These are phyloP conservation scores for Erysiphe pulchra DNA, from an alignment of 2,329 filamentous ascomycete genomes.

Conservation along the genomic window DNA sequence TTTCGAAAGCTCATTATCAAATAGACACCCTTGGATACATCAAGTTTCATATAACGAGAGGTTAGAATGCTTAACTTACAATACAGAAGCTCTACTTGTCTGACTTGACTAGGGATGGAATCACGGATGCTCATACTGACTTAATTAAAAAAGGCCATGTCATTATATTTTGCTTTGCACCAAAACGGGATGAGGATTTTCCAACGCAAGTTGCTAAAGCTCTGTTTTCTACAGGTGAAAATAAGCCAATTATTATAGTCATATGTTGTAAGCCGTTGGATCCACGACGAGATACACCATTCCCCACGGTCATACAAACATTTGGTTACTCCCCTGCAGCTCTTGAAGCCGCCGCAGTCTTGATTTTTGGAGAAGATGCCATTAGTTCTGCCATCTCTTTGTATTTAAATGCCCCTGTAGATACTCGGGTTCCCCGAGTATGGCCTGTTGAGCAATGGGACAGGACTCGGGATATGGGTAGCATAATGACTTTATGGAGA, in stretches of 20 bases:
- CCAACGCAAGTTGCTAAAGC: conserved; percentile 25
- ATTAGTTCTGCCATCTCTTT: background rate
- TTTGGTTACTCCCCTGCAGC: conserved; percentile 21
- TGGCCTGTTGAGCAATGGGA: conserved; percentile 13
- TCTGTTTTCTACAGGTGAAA: conserved; percentile 17
- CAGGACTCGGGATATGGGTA: conserved; percentile 9
- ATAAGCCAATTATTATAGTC: conserved; percentile 25
- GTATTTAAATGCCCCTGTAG: background rate
- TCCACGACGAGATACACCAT: conserved; percentile 16
- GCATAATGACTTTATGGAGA: conserved; percentile 9
- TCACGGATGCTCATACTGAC: conserved; percentile 20
- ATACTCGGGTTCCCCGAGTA: conserved; percentile 3
- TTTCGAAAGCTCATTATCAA: conserved; percentile 36
- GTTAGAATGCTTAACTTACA: conserved; percentile 3
- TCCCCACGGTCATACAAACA: conserved; percentile 26
- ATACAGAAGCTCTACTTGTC: conserved; percentile 1
- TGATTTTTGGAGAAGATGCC: conserved; percentile 23
- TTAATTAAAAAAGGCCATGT: conserved; percentile 13
- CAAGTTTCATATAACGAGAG: conserved; percentile 46
- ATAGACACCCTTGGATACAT: conserved; percentile 32
- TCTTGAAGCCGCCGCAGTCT: conserved; percentile 23
- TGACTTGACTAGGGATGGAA: conserved; percentile 13
- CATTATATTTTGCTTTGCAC: conserved; percentile 22
- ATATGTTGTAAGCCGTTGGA: conserved; percentile 22
- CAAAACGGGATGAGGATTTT: conserved; percentile 19